Evolutionary conservation across 805 yeast species (phyloP), one percentile per base, ranked within the genome.

Genomic region (Metschnikowia santaceciliae): DNA sequence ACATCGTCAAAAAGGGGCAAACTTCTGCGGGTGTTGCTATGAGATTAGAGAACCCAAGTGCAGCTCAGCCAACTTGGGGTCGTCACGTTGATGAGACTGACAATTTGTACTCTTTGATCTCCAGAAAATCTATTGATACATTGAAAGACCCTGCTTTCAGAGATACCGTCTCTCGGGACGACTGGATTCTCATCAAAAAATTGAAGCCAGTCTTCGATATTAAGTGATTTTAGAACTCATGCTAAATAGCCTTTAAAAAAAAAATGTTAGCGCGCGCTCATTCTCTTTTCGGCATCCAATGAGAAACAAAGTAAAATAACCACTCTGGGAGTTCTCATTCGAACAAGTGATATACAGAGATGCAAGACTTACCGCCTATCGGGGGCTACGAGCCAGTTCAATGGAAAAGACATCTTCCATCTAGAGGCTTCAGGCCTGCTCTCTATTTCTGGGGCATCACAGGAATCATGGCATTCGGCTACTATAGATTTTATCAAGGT

Each of bases 1-100:
- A 81, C 50, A 70, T 75, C 32, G 96, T 91, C 43, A 88, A 90
- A 75, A 94, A 89, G 79, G 97, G 97, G 42, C 96, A 88, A 72
- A 89, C 98, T 11, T 81, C 87, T 61, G 97, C 96, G 26, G 99
- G 99, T 81, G 98, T 92, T 56, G 99, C 99, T 55, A 88, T 94
- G 87, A 84, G 99, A 77, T 79, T 94, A 64, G 99, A 94, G 51
- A 86, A 89, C 62, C 91, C 96, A 58, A 87, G 96, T 41, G 78
- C 87, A 52, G 92, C 88, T 57, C 96, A 90, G 74, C 98, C 99
- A 49, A 84, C 89, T 13, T 94, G 98, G 98, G 99, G 99, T 56
- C 89, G 99, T 76, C 99, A 94, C 67, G 95, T 94, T 61, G 96
- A 90, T 69, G 99, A 94, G 72, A 76, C 82, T 52, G 99, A 94